These are phyloP conservation scores for Odontarrhena argentea DNA, from an alignment of 345 rosid genomes.

Conservation along the genomic window DNA sequence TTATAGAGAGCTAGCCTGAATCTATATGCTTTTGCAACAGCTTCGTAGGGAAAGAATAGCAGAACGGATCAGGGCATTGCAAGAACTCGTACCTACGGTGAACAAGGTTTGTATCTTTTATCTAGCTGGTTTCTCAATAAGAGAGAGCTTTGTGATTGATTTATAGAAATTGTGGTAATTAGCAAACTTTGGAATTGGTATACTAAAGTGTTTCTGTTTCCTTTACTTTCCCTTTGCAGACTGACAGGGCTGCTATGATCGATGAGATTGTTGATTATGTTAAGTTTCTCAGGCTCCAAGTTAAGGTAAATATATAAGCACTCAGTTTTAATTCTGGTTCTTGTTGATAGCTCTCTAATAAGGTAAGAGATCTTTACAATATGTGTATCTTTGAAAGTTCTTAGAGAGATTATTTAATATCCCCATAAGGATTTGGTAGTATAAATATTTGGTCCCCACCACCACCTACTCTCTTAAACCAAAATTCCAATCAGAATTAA, in stretches of 20 bases:
- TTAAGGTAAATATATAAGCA: conserved; percentile 61
- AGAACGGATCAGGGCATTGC: conserved; percentile 94
- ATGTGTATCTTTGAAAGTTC: conserved; percentile 2
- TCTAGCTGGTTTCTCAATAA: not conserved
- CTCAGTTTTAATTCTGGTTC: not conserved
- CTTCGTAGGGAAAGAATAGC: conserved; percentile 96
- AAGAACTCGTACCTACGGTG: conserved; percentile 97
- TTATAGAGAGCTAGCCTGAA: not conserved
- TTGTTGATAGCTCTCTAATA: conserved; percentile 10
- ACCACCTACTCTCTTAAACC: conserved; percentile 24
- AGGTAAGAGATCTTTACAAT: conserved; percentile 11
- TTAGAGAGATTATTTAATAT: conserved; percentile 28
- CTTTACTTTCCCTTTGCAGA: conserved; percentile 48
- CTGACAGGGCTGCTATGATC: conserved; percentile 96
- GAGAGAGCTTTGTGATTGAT: conserved; percentile 15
- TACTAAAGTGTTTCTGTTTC: not conserved
- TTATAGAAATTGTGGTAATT: not conserved
- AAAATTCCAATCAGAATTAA: conserved; percentile 22
- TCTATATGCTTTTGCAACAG: conserved; percentile 47
- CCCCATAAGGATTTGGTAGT: conserved; percentile 25
- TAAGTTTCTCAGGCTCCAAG: conserved; percentile 98
- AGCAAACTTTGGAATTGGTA: not conserved
- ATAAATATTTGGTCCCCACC: conserved; percentile 43
- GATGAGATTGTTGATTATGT: conserved; percentile 99
- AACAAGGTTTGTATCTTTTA: conserved; percentile 67